A percentile compares a stretch with the other conserved stretches of the same genome.
These are phyloP conservation scores for Daldinia childiae DNA, from an alignment of 495 filamentous ascomycete species.

Conservation along the genomic window DNA sequence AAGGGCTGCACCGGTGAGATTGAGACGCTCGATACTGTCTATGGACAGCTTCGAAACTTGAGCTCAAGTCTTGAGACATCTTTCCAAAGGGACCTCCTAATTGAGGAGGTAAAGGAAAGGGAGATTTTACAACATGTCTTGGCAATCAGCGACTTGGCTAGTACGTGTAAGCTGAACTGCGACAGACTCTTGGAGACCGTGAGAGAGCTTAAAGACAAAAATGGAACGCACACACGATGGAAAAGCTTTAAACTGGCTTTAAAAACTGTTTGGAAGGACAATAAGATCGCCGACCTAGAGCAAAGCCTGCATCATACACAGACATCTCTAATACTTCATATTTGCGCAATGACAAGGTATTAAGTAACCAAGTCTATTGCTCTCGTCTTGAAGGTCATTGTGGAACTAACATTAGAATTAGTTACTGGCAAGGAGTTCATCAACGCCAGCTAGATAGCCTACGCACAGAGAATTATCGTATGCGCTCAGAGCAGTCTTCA, in stretches of 20 bases:
- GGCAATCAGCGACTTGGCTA: background rate
- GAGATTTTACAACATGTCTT: background rate
- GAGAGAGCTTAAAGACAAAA: background rate
- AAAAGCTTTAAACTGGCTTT: conserved; percentile 12
- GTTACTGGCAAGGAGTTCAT: background rate
- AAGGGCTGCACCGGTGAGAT: background rate
- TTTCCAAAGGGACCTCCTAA: background rate
- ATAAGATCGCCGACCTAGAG: conserved; percentile 20
- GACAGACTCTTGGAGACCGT: conserved; percentile 3
- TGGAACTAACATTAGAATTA: background rate
- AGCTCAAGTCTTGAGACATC: background rate
- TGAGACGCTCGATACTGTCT: background rate
- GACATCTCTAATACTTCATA: conserved; percentile 18
- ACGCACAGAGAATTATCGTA: background rate
- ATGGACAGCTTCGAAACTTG: background rate
- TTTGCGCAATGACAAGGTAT: conserved; percentile 17
- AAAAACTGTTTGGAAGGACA: conserved; percentile 10
- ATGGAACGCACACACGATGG: conserved; percentile 6
- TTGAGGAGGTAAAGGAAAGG: background rate
- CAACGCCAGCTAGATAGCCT: background rate
- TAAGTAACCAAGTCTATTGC: background rate
- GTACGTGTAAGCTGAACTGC: conserved; percentile 5
- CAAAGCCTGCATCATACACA: conserved; percentile 10
- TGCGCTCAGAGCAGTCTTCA: background rate
- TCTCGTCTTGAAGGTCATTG: background rate